A percentile compares a stretch with the other conserved stretches of the same genome.
Conservation (phyloP, 331 rosid species). For the Quercus tomentella region DNA sequence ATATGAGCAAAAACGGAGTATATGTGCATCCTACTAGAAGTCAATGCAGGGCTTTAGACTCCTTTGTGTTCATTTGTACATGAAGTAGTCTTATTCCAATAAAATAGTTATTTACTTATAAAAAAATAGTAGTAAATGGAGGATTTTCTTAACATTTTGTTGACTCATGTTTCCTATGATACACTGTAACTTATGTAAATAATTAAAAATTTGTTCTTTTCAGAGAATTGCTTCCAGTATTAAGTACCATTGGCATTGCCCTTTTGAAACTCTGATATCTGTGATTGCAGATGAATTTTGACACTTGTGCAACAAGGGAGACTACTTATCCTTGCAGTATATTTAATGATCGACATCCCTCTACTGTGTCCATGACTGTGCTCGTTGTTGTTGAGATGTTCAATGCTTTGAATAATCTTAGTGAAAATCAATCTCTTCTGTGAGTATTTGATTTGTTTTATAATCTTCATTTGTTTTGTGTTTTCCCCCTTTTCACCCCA, state of each 20-base stretch:
- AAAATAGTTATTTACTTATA: too few species aligned
- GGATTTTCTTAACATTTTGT: neutral
- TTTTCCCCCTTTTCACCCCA: constrained; percentile 3
- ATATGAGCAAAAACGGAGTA: too few species aligned
- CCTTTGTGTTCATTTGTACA: too few species aligned
- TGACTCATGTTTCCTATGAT: neutral
- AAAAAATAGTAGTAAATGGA: neutral
- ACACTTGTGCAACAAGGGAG: constrained; percentile 77
- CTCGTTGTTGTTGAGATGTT: constrained; percentile 99
- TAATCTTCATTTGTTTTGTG: neutral
- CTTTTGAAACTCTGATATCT: neutral
- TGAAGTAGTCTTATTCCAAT: too few species aligned
- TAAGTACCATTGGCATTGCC: neutral
- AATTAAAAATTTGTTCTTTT: neutral
- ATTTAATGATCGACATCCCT: constrained; percentile 93
- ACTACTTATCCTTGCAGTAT: constrained; percentile 87
- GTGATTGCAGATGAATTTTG: constrained; percentile 75
- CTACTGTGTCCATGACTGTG: constrained; percentile 96
- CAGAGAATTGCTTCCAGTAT: neutral
- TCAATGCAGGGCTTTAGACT: too few species aligned
- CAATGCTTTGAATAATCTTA: constrained; percentile 96
- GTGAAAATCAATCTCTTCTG: constrained; percentile 98
- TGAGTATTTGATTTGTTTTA: constrained; percentile 46
- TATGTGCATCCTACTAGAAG: too few species aligned
- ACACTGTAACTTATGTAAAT: neutral